Conservation (phyloP, 2,329 filamentous ascomycete genomes). For the Alternaria atra region DNA sequence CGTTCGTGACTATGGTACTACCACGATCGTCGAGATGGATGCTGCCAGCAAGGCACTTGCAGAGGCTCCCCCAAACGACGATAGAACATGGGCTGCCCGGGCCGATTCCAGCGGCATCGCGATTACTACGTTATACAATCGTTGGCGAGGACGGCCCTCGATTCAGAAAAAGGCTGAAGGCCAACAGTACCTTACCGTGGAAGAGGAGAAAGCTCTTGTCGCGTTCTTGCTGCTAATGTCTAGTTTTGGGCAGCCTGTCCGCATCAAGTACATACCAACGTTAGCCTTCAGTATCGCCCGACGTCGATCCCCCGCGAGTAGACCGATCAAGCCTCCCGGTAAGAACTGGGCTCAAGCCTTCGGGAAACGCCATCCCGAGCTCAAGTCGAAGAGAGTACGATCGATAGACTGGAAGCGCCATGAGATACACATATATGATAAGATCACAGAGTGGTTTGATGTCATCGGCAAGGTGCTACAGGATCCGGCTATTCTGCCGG, state of each 20-base stretch:
- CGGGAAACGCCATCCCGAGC: slow-evolving; percentile 23
- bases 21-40: slow-evolving; percentile 9
- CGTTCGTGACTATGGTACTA: not conserved
- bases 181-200: slow-evolving; percentile 21
- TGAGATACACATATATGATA: slow-evolving; percentile 25
- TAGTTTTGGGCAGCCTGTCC: slow-evolving; percentile 26
- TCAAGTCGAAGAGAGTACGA: slow-evolving; percentile 21
- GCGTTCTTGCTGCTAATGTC: slow-evolving; percentile 12
- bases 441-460: slow-evolving; percentile 35
- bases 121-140: too few species aligned
- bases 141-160: too few species aligned
- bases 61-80: slow-evolving; percentile 3
- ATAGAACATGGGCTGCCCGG: not conserved
- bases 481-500: slow-evolving; percentile 20
- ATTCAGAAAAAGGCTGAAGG: slow-evolving; percentile 28
- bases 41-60: slow-evolving; percentile 9
- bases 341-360: slow-evolving; percentile 28
- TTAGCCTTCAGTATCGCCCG: slow-evolving; percentile 10
- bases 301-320: too few species aligned
- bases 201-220: slow-evolving; percentile 18
- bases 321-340: slow-evolving; percentile 15
- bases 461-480: slow-evolving; percentile 15
- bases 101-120: too few species aligned
- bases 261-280: slow-evolving; percentile 28
- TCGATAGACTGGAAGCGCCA: slow-evolving; percentile 35